Evolutionary conservation across 2,329 filamentous ascomycete species (phyloP), one percentile per base, ranked within the genome.

Genomic region (Colletotrichum destructivum): DNA sequence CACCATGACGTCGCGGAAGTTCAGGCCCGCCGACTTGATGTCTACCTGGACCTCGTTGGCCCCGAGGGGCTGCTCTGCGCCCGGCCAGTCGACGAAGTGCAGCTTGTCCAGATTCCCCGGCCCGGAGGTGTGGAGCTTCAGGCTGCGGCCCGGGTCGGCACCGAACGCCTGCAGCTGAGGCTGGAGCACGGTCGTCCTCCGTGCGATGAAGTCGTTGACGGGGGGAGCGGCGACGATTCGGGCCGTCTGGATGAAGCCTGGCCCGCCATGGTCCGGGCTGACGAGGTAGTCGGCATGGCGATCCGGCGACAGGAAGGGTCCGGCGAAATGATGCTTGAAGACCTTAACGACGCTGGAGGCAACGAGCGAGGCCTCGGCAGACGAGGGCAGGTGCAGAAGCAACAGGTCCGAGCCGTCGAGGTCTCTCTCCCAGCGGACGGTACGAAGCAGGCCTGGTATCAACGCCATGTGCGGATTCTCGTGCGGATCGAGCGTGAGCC

Each of bases 1-100:
- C 18, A 78, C 76, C 7, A 81, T 74, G 12, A 82, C 74, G 71
- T 84, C 83, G 12, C 74, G 72, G 68, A 81, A 82, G 60, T 82
- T 83, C 16, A 83, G 62, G 21, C 79, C 80, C 7, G 74, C 74
- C 2, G 80, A 79, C 67, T 76, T 75, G 4, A 76, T 59, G 40
- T 80, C 73, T 4, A 83, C 75, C 66, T 82, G 79, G n/a, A 83
- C 65, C 31, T 78, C 74, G 46, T 77, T 72, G 12, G 55, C 60
- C 6, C 42, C 31, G 15, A 79, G 73, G 1, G 61, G 51, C 15
- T 72, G 64, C 44, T 75, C 61, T 31, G 69, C 62, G 42, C 74
- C 67, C 8, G 73, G 59, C 18, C 74, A 72, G 51, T 81, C 79
- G 15, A 23, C 70, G 65, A 80, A 81, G 26, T 71, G 60, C 7